phyloP scores from a whole-genome alignment of 305 asterid genomes.

The Fraxinus xanthoxyloides region DNA sequence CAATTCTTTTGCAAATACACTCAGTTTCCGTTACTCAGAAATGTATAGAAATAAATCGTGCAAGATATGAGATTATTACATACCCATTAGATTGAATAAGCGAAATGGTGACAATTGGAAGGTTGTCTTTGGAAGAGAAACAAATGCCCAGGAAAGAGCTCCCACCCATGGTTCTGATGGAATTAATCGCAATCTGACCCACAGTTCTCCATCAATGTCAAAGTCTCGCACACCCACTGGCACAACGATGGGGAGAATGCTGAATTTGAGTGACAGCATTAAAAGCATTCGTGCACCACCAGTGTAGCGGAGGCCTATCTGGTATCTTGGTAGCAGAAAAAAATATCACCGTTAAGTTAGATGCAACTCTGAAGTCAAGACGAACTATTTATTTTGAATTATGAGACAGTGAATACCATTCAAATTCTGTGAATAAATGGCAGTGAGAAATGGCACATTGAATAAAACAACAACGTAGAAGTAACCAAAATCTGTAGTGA shows the following conservation, averaged over 20 bases:
- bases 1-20: conserved; percentile 4
- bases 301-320: conserved; percentile 88
- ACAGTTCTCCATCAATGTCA: conserved; percentile 91
- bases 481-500: background rate
- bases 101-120: conserved; percentile 90
- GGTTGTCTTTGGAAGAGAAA: conserved; percentile 89
- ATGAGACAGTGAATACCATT: conserved; percentile 10
- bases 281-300: conserved; percentile 98
- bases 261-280: conserved; percentile 70
- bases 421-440: background rate
- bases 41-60: background rate
- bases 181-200: conserved; percentile 87
- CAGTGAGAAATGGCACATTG: background rate
- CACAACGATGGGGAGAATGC: conserved; percentile 71
- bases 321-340: conserved; percentile 58
- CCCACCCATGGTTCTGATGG: conserved; percentile 97
- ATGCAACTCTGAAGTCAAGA: conserved; percentile 2
- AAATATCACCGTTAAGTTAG: conserved; percentile 13
- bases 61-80: conserved; percentile 26
- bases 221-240: conserved; percentile 89
- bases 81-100: conserved; percentile 91
- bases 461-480: conserved; percentile 4
- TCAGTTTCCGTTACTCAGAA: conserved; percentile 6
- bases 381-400: background rate
- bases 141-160: conserved; percentile 98